Conservation (phyloP, 495 filamentous ascomycete species). For the Aspergillus taichungensis region DNA sequence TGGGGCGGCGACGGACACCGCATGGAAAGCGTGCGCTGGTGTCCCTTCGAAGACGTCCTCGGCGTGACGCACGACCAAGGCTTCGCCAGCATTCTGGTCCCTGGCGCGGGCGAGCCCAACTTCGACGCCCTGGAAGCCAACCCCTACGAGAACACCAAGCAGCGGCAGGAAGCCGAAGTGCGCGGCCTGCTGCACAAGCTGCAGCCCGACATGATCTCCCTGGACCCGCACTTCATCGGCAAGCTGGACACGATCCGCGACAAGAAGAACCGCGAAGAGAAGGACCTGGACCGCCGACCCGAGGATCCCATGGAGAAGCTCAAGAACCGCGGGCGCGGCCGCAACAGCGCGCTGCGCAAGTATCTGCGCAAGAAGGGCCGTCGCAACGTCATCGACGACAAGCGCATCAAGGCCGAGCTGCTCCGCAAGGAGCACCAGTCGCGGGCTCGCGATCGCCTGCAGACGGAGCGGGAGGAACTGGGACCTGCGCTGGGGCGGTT, state of each 20-base stretch:
- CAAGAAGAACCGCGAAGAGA: slow-evolving; percentile 61
- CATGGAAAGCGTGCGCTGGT: slow-evolving; percentile 80
- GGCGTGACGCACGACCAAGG: slow-evolving; percentile 78
- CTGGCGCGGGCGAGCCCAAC: slow-evolving; percentile 92
- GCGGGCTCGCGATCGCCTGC: slow-evolving; percentile 55
- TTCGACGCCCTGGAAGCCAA: slow-evolving; percentile 90
- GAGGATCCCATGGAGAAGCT: slow-evolving; percentile 61
- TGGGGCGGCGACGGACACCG: slow-evolving; percentile 82
- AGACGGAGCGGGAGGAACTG: slow-evolving; percentile 50
- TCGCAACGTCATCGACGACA: slow-evolving; percentile 89
- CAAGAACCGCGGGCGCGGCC: slow-evolving; percentile 75
- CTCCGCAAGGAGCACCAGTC: slow-evolving; percentile 55
- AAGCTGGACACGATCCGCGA: slow-evolving; percentile 70
- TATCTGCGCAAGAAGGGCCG: slow-evolving; percentile 82
- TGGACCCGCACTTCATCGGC: slow-evolving; percentile 85
- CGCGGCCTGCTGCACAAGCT: slow-evolving; percentile 83
- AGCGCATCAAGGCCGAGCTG: slow-evolving; percentile 57
- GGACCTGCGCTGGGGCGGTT: slow-evolving; percentile 68
- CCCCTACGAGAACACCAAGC: slow-evolving; percentile 91
- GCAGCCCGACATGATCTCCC: slow-evolving; percentile 91
- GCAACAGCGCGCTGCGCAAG: slow-evolving; percentile 80
- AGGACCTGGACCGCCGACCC: slow-evolving; percentile 64
- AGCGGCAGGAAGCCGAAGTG: slow-evolving; percentile 90
- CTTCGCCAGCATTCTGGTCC: slow-evolving; percentile 81
- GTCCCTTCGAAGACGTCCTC: slow-evolving; percentile 88